phyloP scores from a whole-genome alignment of 495 filamentous ascomycete genomes.

The Penicillium chermesinum region DNA sequence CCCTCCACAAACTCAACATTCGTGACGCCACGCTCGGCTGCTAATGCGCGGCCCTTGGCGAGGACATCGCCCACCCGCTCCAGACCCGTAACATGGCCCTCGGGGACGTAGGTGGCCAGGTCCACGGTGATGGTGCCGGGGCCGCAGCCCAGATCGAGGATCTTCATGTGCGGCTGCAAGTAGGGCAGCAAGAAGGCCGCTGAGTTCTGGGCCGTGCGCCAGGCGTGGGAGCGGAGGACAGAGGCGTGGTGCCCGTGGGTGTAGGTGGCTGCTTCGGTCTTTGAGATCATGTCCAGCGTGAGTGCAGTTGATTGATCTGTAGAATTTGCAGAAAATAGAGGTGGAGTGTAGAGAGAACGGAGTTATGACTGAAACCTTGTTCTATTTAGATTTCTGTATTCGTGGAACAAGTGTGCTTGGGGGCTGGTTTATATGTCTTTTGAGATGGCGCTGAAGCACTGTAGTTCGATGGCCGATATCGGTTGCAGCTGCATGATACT shows the following conservation, averaged over 20 bases:
- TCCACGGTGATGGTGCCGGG: conserved; percentile 54
- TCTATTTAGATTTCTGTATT: not conserved
- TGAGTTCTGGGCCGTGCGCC: conserved; percentile 46
- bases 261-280: conserved; percentile 38
- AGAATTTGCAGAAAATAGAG: not conserved
- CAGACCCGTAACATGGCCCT: conserved; percentile 43
- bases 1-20: conserved; percentile 45
- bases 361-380: not conserved
- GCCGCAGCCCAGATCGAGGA: conserved; percentile 57
- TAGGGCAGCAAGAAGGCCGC: conserved; percentile 45
- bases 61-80: conserved; percentile 32
- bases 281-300: conserved; percentile 5
- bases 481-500: not conserved
- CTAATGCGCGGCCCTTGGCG: conserved; percentile 31
- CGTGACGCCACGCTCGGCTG: conserved; percentile 29
- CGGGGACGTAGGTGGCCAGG: conserved; percentile 41
- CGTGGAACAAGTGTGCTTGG: too few species aligned
- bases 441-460: not conserved
- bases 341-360: too few species aligned
- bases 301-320: not conserved
- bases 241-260: conserved; percentile 48
- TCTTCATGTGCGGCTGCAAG: conserved; percentile 40
- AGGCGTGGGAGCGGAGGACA: conserved; percentile 42
- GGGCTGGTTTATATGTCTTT: conserved; percentile 3
- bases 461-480: conserved; percentile 6